Percentiles rank a stretch among this genome's conserved stretches.
These are phyloP conservation scores for Xylaria sp. DNA, from an alignment of 495 filamentous ascomycete species.

Conservation along the genomic window DNA sequence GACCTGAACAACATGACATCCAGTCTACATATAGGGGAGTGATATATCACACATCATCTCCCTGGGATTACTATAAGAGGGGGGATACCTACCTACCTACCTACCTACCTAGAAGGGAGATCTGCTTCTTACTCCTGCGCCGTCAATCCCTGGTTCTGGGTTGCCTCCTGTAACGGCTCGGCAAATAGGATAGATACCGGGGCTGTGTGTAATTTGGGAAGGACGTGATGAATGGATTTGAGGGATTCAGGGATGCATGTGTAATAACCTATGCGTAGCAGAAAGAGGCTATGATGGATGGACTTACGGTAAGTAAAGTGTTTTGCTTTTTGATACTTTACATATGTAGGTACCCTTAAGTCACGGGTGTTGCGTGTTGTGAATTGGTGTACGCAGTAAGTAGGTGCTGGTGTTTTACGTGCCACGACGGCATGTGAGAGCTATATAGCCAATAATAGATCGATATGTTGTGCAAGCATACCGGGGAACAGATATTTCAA, in stretches of 20 bases:
- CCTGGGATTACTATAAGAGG: background rate
- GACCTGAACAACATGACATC: constrained; percentile 2
- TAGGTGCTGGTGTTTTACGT: background rate
- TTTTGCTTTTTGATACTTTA: background rate
- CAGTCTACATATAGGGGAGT: background rate
- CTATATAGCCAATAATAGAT: background rate
- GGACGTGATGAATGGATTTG: background rate
- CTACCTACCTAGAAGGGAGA: background rate
- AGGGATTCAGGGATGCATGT: background rate
- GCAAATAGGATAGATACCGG: background rate
- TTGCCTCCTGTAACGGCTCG: background rate
- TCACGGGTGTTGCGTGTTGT: background rate
- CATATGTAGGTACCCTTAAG: no score
- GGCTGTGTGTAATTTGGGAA: background rate
- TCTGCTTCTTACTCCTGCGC: constrained; percentile 7
- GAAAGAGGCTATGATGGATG: background rate
- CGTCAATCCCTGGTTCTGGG: background rate
- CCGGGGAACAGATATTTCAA: background rate
- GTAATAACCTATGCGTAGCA: no score
- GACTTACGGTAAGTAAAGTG: no score
- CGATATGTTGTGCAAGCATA: background rate
- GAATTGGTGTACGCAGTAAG: background rate
- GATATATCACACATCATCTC: constrained; percentile 13
- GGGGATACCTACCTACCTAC: no score
- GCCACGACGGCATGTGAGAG: background rate